These are phyloP conservation scores for Trichosanthes cucumerina DNA, from an alignment of 306 rosid genomes.

Conservation along the genomic window DNA sequence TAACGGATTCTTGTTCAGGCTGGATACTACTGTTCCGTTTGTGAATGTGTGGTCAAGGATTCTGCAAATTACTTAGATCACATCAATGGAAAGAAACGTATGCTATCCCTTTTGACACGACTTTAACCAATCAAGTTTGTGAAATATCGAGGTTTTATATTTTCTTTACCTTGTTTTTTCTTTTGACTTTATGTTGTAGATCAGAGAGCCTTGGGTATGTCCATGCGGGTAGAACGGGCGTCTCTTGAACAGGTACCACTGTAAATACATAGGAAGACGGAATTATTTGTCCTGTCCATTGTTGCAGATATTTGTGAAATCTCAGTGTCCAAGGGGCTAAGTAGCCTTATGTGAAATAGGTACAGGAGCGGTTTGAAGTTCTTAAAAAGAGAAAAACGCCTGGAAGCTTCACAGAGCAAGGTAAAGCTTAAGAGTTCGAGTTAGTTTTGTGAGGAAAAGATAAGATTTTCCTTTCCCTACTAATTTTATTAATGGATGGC, in stretches of 20 bases:
- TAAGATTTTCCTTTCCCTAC: not conserved
- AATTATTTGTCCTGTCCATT: not conserved
- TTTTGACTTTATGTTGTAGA: slow-evolving; percentile 25
- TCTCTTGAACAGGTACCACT: slow-evolving; percentile 69
- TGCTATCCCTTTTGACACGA: slow-evolving; percentile 16
- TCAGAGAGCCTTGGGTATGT: slow-evolving; percentile 99
- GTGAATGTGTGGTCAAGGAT: slow-evolving; percentile 98
- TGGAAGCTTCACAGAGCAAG: slow-evolving; percentile 86
- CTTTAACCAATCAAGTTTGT: not conserved
- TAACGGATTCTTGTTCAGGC: slow-evolving; percentile 43
- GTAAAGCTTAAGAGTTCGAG: slow-evolving; percentile 25
- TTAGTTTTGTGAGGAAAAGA: slow-evolving; percentile 9
- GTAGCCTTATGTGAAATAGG: slow-evolving; percentile 43
- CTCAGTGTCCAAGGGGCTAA: not conserved
- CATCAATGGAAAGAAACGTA: slow-evolving; percentile 99
- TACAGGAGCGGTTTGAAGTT: slow-evolving; percentile 76
- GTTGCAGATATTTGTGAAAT: not conserved
- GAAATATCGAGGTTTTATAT: not conserved
- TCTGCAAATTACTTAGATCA: slow-evolving; percentile 98
- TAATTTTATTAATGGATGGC: not conserved
- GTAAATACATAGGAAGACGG: not conserved
- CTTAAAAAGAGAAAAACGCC: slow-evolving; percentile 78
- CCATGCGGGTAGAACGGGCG: slow-evolving; percentile 95
- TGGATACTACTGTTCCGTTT: slow-evolving; percentile 88
- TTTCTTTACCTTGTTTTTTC: slow-evolving; percentile 9